Conservation (phyloP, 257 asterid species). For the Linderniella brevidens region DNA sequence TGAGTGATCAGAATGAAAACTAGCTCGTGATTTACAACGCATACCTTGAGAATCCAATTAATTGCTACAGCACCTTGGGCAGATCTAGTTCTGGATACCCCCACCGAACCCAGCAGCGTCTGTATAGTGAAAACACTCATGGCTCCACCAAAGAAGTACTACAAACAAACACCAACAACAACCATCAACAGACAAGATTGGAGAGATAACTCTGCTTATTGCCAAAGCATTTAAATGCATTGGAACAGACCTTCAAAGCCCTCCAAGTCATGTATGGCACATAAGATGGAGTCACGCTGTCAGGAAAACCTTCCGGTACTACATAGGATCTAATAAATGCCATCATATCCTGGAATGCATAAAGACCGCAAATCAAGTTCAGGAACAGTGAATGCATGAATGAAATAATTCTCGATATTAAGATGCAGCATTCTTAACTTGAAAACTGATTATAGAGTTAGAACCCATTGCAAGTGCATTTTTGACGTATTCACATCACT, state of each 20-base stretch:
- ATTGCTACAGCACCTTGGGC: conserved; percentile 87
- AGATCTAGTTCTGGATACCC: conserved; percentile 48
- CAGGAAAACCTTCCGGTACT: conserved; percentile 97
- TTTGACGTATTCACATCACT: too few relatives aligned
- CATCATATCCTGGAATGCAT: conserved; percentile 44
- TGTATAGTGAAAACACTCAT: conserved; percentile 99
- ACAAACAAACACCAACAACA: conserved; percentile 15
- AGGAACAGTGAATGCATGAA: not conserved
- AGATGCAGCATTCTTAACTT: too few relatives aligned
- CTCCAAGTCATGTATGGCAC: conserved; percentile 99
- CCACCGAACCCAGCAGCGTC: conserved; percentile 74
- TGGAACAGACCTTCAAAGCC: conserved; percentile 63
- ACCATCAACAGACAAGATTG: conserved; percentile 9
- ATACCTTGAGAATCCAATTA: conserved; percentile 98
- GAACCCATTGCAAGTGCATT: too few relatives aligned
- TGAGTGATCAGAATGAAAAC: too few relatives aligned
- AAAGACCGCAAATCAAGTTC: not conserved
- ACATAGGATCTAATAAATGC: conserved; percentile 73
- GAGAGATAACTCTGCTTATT: conserved; percentile 5
- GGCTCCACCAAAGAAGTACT: conserved; percentile 99
- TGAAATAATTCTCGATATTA: not conserved
- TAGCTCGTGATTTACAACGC: conserved; percentile 6
- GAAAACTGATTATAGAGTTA: too few relatives aligned
- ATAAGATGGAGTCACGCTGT: conserved; percentile 76
- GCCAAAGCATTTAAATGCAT: not conserved